phyloP scores from a whole-genome alignment of 805 yeast species.

The Sugiyamaella smithiae region DNA sequence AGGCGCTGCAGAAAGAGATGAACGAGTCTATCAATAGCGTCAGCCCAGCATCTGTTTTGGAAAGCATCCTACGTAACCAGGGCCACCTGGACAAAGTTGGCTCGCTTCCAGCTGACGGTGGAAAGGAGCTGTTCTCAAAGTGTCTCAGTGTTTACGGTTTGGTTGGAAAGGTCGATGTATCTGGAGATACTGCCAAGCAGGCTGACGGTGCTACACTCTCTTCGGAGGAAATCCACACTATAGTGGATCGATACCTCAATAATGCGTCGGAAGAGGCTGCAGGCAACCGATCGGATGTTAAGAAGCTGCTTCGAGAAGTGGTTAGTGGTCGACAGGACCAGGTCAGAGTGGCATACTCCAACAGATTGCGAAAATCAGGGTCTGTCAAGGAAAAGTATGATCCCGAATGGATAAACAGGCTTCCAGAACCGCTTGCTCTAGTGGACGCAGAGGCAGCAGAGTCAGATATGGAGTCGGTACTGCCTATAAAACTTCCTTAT shows the following conservation, averaged over 20 bases:
- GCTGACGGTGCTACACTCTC: constrained; percentile 8
- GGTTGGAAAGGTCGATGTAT: constrained; percentile 29
- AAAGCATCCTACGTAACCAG: constrained; percentile 27
- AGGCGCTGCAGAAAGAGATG: constrained; percentile 42
- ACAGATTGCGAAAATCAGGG: constrained; percentile 8
- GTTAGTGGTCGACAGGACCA: constrained; percentile 29
- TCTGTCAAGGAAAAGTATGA: constrained; percentile 41
- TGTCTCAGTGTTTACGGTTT: constrained; percentile 23
- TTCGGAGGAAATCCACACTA: not conserved
- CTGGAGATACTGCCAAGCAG: constrained; percentile 22
- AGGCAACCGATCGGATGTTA: constrained; percentile 28
- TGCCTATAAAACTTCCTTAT: constrained; percentile 70
- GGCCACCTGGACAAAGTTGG: constrained; percentile 19
- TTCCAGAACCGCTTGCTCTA: constrained; percentile 43
- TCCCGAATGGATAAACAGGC: constrained; percentile 49
- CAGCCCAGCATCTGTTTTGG: constrained; percentile 35
- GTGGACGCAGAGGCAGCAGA: constrained; percentile 50
- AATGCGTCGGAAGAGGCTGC: constrained; percentile 14
- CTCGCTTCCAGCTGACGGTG: constrained; percentile 18
- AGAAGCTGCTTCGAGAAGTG: constrained; percentile 32
- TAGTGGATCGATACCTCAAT: constrained; percentile 15
- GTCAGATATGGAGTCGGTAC: constrained; percentile 45
- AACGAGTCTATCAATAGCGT: constrained; percentile 32
- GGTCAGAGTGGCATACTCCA: constrained; percentile 16
- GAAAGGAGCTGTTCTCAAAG: constrained; percentile 17